Evolutionary conservation across 2,329 filamentous ascomycete genomes (phyloP).

Genomic region (Botrytis deweyae): DNA sequence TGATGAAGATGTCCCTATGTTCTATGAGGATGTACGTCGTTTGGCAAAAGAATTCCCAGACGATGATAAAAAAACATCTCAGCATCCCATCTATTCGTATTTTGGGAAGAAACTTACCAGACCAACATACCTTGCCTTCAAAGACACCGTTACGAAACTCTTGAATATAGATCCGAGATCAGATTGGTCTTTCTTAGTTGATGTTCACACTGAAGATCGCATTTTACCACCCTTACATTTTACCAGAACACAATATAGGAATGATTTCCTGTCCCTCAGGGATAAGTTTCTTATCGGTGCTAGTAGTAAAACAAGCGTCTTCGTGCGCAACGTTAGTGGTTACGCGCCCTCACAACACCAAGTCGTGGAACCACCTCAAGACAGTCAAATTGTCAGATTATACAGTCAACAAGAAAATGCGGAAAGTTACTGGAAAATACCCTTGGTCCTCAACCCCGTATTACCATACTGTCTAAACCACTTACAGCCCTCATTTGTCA

Average conservation of each 20-base stretch:
- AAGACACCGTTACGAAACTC: slow-evolving; percentile 9
- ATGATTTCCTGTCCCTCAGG: slow-evolving; percentile 9
- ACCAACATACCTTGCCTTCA: slow-evolving; percentile 9
- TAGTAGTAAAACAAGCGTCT: background rate
- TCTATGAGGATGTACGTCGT: background rate
- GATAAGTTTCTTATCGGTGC: slow-evolving; percentile 2
- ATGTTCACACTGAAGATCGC: slow-evolving; percentile 11
- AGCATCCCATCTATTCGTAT: slow-evolving; percentile 11
- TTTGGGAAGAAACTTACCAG: slow-evolving; percentile 5
- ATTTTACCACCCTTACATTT: background rate
- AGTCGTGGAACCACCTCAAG: background rate
- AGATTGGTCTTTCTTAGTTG: slow-evolving; percentile 15
- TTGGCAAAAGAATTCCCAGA: slow-evolving; percentile 8
- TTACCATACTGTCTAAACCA: slow-evolving; percentile 29
- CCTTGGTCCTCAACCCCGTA: slow-evolving; percentile 2
- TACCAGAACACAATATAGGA: slow-evolving; percentile 12
- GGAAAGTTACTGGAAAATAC: slow-evolving; percentile 32
- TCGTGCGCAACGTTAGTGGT: slow-evolving; percentile 5
- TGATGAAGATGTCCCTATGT: background rate
- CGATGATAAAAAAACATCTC: background rate
- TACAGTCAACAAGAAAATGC: background rate
- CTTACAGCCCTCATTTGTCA: slow-evolving; percentile 23
- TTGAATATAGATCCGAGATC: slow-evolving; percentile 17
- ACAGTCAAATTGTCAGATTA: slow-evolving; percentile 4
- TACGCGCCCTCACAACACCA: background rate